Evolutionary conservation across 805 yeast species (phyloP).

Genomic region (Barnettozyma pratensis): DNA sequence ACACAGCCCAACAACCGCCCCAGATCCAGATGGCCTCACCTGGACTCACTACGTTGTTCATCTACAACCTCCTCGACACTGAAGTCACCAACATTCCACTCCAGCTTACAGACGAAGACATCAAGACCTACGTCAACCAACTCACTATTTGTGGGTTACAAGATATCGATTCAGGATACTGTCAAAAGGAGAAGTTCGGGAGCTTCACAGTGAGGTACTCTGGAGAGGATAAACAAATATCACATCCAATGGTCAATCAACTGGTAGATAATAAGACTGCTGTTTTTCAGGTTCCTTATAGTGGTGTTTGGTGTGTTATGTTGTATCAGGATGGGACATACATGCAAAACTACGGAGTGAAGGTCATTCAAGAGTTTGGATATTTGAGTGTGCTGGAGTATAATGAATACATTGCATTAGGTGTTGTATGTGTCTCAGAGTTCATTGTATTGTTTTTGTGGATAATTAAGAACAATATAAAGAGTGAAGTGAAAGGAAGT

Average conservation of each 20-base stretch:
- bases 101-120: background rate
- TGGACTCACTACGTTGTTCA: constrained; percentile 1
- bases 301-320: constrained; percentile 8
- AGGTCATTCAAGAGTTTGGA: constrained; percentile 5
- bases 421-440: background rate
- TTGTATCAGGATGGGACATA: constrained; percentile 9
- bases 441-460: background rate
- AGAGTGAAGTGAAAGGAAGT: too few species aligned
- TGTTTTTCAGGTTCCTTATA: background rate
- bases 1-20: background rate
- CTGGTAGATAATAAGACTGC: background rate
- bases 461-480: background rate
- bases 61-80: constrained; percentile 4
- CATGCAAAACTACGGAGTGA: background rate
- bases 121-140: constrained; percentile 1
- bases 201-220: background rate
- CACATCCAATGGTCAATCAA: background rate
- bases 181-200: constrained; percentile 1
- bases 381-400: background rate
- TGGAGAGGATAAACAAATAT: background rate
- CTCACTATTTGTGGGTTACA: constrained; percentile 9
- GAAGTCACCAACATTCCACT: constrained; percentile 4
- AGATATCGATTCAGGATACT: constrained; percentile 4
- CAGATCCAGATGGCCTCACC: background rate
- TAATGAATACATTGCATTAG: background rate